Evolutionary conservation across 306 rosid genomes (phyloP).

Genomic region (Casuarina equisetifolia): DNA sequence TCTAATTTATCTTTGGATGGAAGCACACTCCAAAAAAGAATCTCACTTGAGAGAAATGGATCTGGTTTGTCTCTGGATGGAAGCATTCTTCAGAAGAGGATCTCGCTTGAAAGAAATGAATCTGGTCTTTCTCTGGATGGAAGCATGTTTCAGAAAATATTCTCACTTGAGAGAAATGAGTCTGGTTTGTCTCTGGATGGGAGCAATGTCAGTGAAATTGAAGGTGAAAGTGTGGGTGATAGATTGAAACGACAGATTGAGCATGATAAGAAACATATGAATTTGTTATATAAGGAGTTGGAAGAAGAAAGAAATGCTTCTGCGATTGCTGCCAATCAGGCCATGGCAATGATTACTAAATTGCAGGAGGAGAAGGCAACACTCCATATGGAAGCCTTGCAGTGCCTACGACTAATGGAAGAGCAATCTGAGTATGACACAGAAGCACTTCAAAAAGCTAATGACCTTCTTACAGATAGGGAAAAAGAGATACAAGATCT

Average conservation of each 20-base stretch:
- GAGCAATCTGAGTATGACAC: slow-evolving; percentile 80
- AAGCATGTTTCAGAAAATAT: slow-evolving; percentile 35
- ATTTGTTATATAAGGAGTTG: slow-evolving; percentile 71
- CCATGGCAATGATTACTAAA: slow-evolving; percentile 89
- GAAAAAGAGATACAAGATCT: slow-evolving; percentile 74
- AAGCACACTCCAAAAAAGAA: slow-evolving; percentile 35
- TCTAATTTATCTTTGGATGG: slow-evolving; percentile 51
- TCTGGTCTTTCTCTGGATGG: slow-evolving; percentile 51
- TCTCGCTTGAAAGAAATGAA: slow-evolving; percentile 51
- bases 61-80: slow-evolving; percentile 50
- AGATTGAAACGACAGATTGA: slow-evolving; percentile 75
- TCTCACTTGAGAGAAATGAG: slow-evolving; percentile 85
- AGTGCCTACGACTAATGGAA: slow-evolving; percentile 75
- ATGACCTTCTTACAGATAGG: slow-evolving; percentile 62
- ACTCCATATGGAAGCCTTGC: slow-evolving; percentile 84
- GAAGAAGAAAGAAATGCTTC: slow-evolving; percentile 94
- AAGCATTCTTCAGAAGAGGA: slow-evolving; percentile 38
- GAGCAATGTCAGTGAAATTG: slow-evolving; percentile 61
- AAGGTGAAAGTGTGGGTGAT: slow-evolving; percentile 56
- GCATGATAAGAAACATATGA: slow-evolving; percentile 76
- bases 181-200: slow-evolving; percentile 88
- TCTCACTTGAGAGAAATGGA: slow-evolving; percentile 51
- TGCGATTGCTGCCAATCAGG: slow-evolving; percentile 70
- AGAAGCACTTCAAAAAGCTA: slow-evolving; percentile 62
- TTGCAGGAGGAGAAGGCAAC: slow-evolving; percentile 89